These are phyloP conservation scores for Fusarium anguioides DNA, from an alignment of 2,329 filamentous ascomycete species.

Conservation along the genomic window DNA sequence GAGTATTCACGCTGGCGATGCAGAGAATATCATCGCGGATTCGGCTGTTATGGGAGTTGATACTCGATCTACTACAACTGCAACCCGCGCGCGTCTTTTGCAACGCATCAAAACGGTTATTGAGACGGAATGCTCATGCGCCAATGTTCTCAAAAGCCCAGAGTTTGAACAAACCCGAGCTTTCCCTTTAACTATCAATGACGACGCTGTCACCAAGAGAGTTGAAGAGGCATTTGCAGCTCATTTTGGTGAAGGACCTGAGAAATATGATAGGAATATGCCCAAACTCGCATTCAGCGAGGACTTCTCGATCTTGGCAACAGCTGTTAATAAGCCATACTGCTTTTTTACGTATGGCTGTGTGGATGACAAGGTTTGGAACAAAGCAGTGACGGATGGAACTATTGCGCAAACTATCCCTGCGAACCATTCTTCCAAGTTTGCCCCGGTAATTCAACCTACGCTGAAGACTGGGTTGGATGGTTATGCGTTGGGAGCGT, in stretches of 20 bases:
- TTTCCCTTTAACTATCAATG: conserved; percentile 65
- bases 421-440: conserved; percentile 42
- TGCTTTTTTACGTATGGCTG: conserved; percentile 41
- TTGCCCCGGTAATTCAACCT: conserved; percentile 42
- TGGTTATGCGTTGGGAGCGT: conserved; percentile 1
- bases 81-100: conserved; percentile 50
- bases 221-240: conserved; percentile 57
- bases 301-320: conserved; percentile 59
- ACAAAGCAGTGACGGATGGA: conserved; percentile 18
- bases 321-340: conserved; percentile 25
- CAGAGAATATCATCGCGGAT: conserved; percentile 59
- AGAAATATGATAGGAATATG: conserved; percentile 50
- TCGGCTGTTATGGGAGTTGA: conserved; percentile 54
- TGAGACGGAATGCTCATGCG: conserved; percentile 63
- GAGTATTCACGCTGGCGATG: conserved; percentile 55
- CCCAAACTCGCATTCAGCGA: conserved; percentile 62
- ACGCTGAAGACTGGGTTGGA: conserved; percentile 37
- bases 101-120: conserved; percentile 57
- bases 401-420: conserved; percentile 36
- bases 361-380: conserved; percentile 28
- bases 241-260: conserved; percentile 54
- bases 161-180: conserved; percentile 53
- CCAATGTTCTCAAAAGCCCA: conserved; percentile 56
- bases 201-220: conserved; percentile 54
- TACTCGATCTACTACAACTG: conserved; percentile 50